A percentile compares a stretch with the other conserved stretches of the same genome.
Evolutionary conservation across 2,329 filamentous ascomycete genomes (phyloP).

Genomic region (Sarocladiaceae sp.): DNA sequence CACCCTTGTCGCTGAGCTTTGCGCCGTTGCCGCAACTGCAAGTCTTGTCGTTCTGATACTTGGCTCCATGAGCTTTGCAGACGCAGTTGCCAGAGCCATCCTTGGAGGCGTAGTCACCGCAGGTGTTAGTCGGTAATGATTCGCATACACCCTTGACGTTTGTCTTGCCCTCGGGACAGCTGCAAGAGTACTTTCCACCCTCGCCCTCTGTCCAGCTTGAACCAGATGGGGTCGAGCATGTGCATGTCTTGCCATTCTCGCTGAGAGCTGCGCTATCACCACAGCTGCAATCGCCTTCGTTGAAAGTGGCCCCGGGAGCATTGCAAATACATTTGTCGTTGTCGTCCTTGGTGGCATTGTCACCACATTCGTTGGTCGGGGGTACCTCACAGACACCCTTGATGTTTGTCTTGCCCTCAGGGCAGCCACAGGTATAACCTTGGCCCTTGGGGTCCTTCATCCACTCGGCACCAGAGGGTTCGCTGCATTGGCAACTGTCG

Average conservation of each 20-base stretch:
- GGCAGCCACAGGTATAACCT: background rate
- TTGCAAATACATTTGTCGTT: background rate
- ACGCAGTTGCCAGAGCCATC: background rate
- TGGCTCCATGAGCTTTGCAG: conserved; percentile 4
- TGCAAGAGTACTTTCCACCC: conserved; percentile 2
- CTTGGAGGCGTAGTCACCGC: background rate
- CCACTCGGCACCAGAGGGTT: background rate
- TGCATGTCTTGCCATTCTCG: background rate
- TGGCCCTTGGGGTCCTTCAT: background rate
- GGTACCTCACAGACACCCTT: background rate
- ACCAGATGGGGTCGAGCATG: background rate
- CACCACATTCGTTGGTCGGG: background rate
- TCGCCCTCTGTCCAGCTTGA: conserved; percentile 2
- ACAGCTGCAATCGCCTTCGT: background rate
- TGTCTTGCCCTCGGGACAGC: background rate
- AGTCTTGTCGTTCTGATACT: background rate
- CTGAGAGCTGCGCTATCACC: background rate
- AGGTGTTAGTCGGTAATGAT: background rate
- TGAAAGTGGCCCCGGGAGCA: conserved; percentile 1
- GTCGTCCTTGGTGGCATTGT: background rate
- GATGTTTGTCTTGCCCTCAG: background rate
- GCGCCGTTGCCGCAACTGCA: background rate
- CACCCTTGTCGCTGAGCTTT: background rate
- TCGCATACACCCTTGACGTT: background rate
- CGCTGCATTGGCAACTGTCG: background rate